Percentiles rank a stretch among this genome's conserved stretches.
These are phyloP conservation scores for Adansonia gregorii DNA, from an alignment of 441 rosid species.

Conservation along the genomic window DNA sequence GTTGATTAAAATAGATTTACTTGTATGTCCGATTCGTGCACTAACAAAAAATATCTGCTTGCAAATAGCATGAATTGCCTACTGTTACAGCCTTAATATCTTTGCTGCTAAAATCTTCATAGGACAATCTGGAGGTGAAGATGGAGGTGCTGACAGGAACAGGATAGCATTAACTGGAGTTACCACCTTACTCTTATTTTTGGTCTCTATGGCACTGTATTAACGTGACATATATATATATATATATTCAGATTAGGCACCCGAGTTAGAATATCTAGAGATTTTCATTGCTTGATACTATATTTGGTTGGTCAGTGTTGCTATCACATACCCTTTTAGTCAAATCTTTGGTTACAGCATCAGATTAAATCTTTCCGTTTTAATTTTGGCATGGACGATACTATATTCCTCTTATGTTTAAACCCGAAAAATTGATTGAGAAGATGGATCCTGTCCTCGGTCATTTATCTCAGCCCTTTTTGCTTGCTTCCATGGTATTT, in stretches of 20 bases:
- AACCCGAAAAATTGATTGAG: background rate
- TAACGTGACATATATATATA: constrained; percentile 12
- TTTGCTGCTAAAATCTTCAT: constrained; percentile 18
- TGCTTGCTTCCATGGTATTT: background rate
- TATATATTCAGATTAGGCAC: background rate
- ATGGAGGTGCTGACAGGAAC: constrained; percentile 25
- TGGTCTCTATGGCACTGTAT: constrained; percentile 36
- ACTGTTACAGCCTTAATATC: background rate
- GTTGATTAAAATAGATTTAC: background rate
- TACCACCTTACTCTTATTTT: constrained; percentile 44
- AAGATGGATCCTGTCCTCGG: background rate
- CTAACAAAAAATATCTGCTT: background rate
- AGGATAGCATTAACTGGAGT: constrained; percentile 44
- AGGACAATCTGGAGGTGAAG: constrained; percentile 34
- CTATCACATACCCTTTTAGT: background rate
- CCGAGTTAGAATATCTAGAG: constrained; percentile 15
- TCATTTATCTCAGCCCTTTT: background rate
- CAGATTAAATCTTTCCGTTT: background rate
- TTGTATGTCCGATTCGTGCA: background rate
- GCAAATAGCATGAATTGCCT: background rate
- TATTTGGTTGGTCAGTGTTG: background rate
- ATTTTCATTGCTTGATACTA: background rate
- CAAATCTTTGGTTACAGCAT: background rate
- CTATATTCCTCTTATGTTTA: background rate
- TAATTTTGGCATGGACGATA: background rate